Base-by-base conservation (phyloP, 306 rosid genomes). In the Cucurbita maxima region DNA sequence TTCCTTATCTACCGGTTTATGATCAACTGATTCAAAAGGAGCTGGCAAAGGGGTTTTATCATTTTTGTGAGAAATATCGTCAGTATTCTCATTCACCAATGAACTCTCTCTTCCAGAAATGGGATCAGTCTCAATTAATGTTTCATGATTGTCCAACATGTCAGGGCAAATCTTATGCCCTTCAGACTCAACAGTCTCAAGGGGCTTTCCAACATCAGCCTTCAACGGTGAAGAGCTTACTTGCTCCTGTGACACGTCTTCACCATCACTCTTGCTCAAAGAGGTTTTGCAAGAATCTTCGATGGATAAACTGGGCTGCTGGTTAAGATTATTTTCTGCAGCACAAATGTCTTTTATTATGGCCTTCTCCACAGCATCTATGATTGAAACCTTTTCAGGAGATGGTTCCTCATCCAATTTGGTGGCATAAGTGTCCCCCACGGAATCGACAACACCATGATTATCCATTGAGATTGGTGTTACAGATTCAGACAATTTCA, bases 401-500 rank as follows among this genome's bases (percentile, higher is more conserved):
- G 68, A 25, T 45, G 60, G 38, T 60, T 79, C 77, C 71, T 78
- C 86, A 56, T 84, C 87, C 68, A 80, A 55, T 77, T 75, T 75
- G 70, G 70, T 66, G 63, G 84, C 79, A 10, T 41, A 37, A 75
- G 80, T 81, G 72, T 57, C 76, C 18, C 47, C 82, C 75, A 72
- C 72, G 48, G 58, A 16, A 72, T 78, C 76, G 54, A 53, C 81
- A 53, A 62, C 82, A 58, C 54, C 53, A 55, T 86, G 83, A 82
- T 86, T 83, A 44, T 77, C 76, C n/a, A 56, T 76, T 74, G 85
- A 64, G 75, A 77, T 76, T 47, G 75, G 70, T 40, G 74, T 59
- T 76, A 78, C 86, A 52, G 71, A 78, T 83, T 84, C 83, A 10
- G 99, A 95, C 79, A 95, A 54, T 76, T 79, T 78, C 85, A 95